Evolutionary conservation across 176 grass and related monocot genomes (phyloP).

Genomic region (Aegilops sharonensis): DNA sequence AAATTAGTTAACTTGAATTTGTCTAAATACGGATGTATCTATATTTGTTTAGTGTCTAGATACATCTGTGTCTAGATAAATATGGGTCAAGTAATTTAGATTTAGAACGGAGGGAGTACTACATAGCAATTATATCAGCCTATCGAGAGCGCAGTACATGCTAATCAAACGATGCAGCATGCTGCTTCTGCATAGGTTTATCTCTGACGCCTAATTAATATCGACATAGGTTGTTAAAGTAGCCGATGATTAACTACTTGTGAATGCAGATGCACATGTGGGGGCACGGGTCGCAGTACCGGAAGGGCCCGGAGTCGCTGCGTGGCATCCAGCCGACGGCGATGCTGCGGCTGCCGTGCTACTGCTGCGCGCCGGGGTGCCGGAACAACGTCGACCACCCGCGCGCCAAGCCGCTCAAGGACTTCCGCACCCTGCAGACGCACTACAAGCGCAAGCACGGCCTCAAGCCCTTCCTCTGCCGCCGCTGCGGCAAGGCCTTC

Average conservation of each 20-base stretch:
- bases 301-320: constrained; percentile 86
- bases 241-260: background rate
- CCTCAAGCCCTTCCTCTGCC: constrained; percentile 94
- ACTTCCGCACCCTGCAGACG: constrained; percentile 96
- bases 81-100: too few species aligned
- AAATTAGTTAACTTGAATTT: too few species aligned
- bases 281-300: constrained; percentile 96
- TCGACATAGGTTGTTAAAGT: too few species aligned
- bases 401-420: constrained; percentile 88
- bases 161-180: background rate
- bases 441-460: constrained; percentile 97
- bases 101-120: too few species aligned
- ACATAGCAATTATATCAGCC: too few species aligned
- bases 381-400: constrained; percentile 96
- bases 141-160: too few species aligned
- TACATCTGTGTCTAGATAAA: too few species aligned
- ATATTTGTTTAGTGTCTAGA: too few species aligned
- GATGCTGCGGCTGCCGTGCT: constrained; percentile 93
- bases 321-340: constrained; percentile 88
- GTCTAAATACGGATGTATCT: too few species aligned
- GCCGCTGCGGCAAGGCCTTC: constrained; percentile 84
- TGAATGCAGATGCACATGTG: constrained; percentile 93
- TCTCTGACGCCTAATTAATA: background rate
- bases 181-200: background rate
- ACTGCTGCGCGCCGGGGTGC: constrained; percentile 83